Evolutionary conservation across 805 yeast species (phyloP).

Genomic region (Millerago galiae): DNA sequence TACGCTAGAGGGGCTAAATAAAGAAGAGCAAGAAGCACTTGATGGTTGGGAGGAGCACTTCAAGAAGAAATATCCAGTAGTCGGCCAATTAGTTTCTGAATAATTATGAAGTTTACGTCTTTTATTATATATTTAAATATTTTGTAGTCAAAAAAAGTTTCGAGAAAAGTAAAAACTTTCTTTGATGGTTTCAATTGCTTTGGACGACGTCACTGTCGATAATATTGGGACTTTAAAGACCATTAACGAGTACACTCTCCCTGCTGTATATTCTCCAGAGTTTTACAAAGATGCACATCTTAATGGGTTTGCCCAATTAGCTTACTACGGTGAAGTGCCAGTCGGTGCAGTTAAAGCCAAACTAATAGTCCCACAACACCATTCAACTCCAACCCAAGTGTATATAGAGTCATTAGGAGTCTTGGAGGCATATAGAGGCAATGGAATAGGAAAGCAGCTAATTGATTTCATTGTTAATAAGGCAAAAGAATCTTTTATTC

Average conservation of each 20-base stretch:
- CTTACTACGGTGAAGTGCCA: conserved; percentile 55
- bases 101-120: neutral
- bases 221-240: conserved; percentile 54
- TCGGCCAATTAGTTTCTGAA: conserved; percentile 57
- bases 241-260: conserved; percentile 48
- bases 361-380: conserved; percentile 37
- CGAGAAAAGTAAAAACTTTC: neutral
- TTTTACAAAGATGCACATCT: conserved; percentile 46
- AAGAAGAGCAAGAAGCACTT: conserved; percentile 57
- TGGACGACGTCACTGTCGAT: conserved; percentile 55
- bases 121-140: neutral
- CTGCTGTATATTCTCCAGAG: conserved; percentile 41
- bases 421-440: conserved; percentile 51
- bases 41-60: conserved; percentile 85
- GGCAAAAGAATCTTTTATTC: conserved; percentile 48
- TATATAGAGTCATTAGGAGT: conserved; percentile 68
- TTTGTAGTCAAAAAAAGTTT: neutral
- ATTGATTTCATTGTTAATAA: conserved; percentile 50
- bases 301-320: conserved; percentile 48
- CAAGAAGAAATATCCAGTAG: conserved; percentile 69
- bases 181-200: conserved; percentile 28
- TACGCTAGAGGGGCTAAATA: conserved; percentile 50
- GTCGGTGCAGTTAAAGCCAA: conserved; percentile 70
- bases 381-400: conserved; percentile 44
- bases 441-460: conserved; percentile 56